Conservation (phyloP, 2,329 filamentous ascomycete species). For the Proliferodiscus dingleyae region DNA sequence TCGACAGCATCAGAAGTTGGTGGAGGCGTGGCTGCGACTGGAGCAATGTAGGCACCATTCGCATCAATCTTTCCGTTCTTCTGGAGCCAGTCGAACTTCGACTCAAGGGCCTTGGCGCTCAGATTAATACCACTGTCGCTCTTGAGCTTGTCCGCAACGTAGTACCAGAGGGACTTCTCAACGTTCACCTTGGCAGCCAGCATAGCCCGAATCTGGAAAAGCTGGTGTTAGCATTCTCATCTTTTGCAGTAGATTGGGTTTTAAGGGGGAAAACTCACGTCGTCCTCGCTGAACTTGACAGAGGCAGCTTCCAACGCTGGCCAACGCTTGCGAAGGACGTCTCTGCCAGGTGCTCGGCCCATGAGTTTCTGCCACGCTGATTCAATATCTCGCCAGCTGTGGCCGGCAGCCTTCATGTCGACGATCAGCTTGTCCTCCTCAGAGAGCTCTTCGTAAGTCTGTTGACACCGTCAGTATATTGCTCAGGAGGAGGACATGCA, state of each 20-base stretch:
- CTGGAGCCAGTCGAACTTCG: slow-evolving; percentile 8
- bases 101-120: slow-evolving; percentile 6
- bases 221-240: neutral
- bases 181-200: slow-evolving; percentile 2
- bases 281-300: slow-evolving; percentile 7
- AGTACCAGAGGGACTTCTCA: slow-evolving; percentile 6
- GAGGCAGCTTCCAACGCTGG: slow-evolving; percentile 6
- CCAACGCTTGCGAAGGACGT: slow-evolving; percentile 9
- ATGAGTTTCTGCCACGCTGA: slow-evolving; percentile 6
- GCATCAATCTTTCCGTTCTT: slow-evolving; percentile 7
- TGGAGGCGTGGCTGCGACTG: neutral
- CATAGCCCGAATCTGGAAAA: slow-evolving; percentile 1
- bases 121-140: slow-evolving; percentile 1
- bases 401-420: slow-evolving; percentile 4
- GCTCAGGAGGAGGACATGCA: no score
- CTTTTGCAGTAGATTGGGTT: no score
- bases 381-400: slow-evolving; percentile 8
- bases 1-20: neutral
- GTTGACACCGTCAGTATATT: neutral
- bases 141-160: slow-evolving; percentile 6
- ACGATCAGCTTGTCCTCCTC: slow-evolving; percentile 11
- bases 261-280: no score
- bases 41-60: slow-evolving; percentile 3
- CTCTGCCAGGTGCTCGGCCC: slow-evolving; percentile 4
- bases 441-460: slow-evolving; percentile 10